These are phyloP conservation scores for Solanum pimpinellifolium DNA, from an alignment of 257 asterid species.

Conservation along the genomic window DNA sequence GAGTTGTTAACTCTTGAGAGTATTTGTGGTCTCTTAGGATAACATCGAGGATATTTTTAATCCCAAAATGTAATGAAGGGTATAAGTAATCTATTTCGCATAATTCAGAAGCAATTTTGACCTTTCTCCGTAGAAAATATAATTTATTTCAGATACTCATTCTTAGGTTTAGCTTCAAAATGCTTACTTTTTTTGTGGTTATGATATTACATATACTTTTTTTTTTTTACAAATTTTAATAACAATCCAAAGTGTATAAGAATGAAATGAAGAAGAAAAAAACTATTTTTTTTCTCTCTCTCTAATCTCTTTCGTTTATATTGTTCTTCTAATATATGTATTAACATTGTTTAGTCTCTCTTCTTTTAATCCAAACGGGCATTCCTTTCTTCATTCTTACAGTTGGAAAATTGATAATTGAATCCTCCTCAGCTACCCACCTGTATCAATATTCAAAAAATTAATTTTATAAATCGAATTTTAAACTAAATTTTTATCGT, in stretches of 20 bases:
- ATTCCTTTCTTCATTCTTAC: conserved; percentile 73
- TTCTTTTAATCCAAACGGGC: conserved; percentile 72
- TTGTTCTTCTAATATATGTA: not conserved
- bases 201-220: too few relatives aligned
- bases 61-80: too few relatives aligned
- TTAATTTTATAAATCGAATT: not conserved
- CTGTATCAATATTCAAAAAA: conserved; percentile 7
- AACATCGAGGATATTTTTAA: too few relatives aligned
- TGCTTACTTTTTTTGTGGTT: too few relatives aligned
- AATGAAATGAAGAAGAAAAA: not conserved
- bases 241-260: not conserved
- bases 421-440: conserved; percentile 81
- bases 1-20: too few relatives aligned
- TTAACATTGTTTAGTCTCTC: not conserved
- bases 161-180: too few relatives aligned
- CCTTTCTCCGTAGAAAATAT: too few relatives aligned
- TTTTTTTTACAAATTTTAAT: too few relatives aligned
- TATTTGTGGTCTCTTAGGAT: too few relatives aligned
- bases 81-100: too few relatives aligned
- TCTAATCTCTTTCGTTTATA: not conserved
- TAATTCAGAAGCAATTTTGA: too few relatives aligned
- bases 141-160: too few relatives aligned
- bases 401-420: conserved; percentile 67
- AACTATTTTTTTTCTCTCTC: not conserved
- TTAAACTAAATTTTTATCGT: not conserved